Percentiles rank a stretch among this genome's conserved stretches.
Conservation (phyloP, 192 early-diverging fungal species). For the Linnemannia hyalina region DNA sequence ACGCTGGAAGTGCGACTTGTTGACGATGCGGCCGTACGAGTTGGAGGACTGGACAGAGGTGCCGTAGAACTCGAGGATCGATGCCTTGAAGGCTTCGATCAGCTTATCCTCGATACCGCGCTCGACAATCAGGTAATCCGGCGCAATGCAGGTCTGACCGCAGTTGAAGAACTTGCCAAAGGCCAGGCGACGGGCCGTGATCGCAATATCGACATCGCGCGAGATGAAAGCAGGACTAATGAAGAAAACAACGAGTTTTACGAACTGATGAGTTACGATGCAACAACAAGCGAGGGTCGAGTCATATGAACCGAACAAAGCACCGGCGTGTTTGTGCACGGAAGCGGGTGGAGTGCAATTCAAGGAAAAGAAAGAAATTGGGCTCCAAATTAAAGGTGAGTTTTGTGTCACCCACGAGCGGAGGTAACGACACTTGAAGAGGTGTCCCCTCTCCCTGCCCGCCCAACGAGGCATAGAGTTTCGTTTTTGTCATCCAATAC, state of each 20-base stretch:
- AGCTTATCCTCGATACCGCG: constrained; percentile 64
- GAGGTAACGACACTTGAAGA: not conserved
- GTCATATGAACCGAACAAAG: too few species aligned
- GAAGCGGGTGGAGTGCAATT: not conserved
- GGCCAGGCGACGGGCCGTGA: constrained; percentile 79
- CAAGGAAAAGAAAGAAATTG: not conserved
- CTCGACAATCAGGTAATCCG: constrained; percentile 81
- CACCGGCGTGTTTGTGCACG: not conserved
- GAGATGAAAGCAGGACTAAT: constrained; percentile 74
- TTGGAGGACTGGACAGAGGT: constrained; percentile 53
- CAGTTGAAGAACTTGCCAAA: constrained; percentile 91
- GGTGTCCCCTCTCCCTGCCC: not conserved
- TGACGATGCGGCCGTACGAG: constrained; percentile 75
- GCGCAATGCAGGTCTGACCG: constrained; percentile 90
- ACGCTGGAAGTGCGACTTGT: constrained; percentile 72
- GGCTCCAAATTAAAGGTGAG: constrained; percentile 7
- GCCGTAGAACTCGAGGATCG: constrained; percentile 61
- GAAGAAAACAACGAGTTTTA: not conserved
- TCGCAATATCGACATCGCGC: constrained; percentile 74
- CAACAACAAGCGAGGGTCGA: too few species aligned
- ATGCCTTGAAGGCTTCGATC: constrained; percentile 64
- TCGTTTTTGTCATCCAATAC: constrained; percentile 4
- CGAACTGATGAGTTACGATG: too few species aligned
- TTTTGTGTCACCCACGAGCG: constrained; percentile 5
- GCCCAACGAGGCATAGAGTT: not conserved